Conservation (phyloP, 441 rosid genomes). For the Francoa sonchifolia region DNA sequence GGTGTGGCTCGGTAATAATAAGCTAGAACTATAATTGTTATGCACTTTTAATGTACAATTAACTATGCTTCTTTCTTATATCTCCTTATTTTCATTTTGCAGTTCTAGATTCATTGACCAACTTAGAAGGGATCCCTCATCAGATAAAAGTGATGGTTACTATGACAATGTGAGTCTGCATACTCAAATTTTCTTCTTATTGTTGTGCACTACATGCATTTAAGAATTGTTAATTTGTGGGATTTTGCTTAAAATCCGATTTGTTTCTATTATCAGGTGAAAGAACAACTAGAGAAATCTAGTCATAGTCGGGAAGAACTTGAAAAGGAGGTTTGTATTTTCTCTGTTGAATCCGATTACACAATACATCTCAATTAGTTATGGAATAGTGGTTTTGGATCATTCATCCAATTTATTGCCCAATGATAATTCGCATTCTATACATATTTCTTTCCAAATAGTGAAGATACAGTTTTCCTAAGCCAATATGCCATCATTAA, state of each 20-base stretch:
- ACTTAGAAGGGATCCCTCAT: constrained; percentile 31
- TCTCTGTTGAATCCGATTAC: too few species aligned
- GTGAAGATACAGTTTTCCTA: too few species aligned
- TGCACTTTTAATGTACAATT: too few species aligned
- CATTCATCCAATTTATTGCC: neutral
- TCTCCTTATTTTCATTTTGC: constrained; percentile 11
- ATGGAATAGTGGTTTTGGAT: neutral
- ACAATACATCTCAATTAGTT: too few species aligned
- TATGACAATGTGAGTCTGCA: constrained; percentile 32
- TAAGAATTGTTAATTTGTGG: too few species aligned
- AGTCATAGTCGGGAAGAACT: constrained; percentile 39
- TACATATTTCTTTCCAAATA: too few species aligned
- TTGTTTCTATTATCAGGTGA: constrained; percentile 30
- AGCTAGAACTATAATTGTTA: too few species aligned
- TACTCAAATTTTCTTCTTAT: constrained; percentile 1
- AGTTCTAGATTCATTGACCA: constrained; percentile 31
- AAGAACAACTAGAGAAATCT: constrained; percentile 39
- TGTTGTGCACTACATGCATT: neutral
- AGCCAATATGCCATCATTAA: too few species aligned
- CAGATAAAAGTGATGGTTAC: constrained; percentile 36
- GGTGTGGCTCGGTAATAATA: too few species aligned
- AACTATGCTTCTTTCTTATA: constrained; percentile 2
- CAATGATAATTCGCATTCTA: too few species aligned
- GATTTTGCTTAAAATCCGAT: constrained; percentile 6
- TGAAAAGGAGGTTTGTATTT: constrained; percentile 63